Evolutionary conservation across 345 rosid genomes (phyloP), one percentile per base, ranked within the genome.

Genomic region (Melaleuca alternifolia): DNA sequence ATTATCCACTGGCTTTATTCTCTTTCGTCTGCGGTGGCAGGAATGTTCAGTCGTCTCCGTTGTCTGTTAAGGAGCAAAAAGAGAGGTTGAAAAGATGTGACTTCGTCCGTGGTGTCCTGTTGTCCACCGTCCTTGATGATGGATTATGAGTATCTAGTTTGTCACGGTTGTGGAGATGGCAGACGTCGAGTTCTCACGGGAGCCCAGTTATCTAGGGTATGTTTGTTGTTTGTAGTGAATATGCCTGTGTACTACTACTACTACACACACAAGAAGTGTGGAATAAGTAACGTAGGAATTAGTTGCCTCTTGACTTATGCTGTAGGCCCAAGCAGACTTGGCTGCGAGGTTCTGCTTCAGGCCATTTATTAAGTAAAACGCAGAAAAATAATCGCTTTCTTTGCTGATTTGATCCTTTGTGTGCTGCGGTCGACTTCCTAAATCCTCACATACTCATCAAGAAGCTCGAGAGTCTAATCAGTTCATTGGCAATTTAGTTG

Each of bases 51-150:
- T 84, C 92, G 18, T 26, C 94, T 16, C 95, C 94, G 0, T 89
- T 96, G 84, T 95, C 99, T 2, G 89, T 90, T 24, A 92, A 95
- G 93, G 98, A 97, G 89, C 93, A 94, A 86, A 92, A 92, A 85
- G 96, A 96, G 91, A 97, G 93, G 92, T 85, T 91, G 48, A 94
- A 90, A 87, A 93, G 93, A 85, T 91, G 95, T 7, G 92, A 93
- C 89, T 97, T 95, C 87, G 94, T 92, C 56, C 91, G 93, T 90
- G 98, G 96, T 87, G 90, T 97, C 82, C 83, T 97, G 88, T 84
- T 92, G 87, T 97, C 99, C 87, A 90, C 92, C 87, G 88, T 95
- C 90, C 91, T 93, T 76, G 93, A 92, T 20, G 95, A 94, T 52
- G 85, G 86, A 44, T 95, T 92, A 88, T 97, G 90, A 94, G 92